Percentiles rank a stretch among this genome's conserved stretches.
Conservation (phyloP, 2,329 filamentous ascomycete species). For the Cladophialophora psammophila region DNA sequence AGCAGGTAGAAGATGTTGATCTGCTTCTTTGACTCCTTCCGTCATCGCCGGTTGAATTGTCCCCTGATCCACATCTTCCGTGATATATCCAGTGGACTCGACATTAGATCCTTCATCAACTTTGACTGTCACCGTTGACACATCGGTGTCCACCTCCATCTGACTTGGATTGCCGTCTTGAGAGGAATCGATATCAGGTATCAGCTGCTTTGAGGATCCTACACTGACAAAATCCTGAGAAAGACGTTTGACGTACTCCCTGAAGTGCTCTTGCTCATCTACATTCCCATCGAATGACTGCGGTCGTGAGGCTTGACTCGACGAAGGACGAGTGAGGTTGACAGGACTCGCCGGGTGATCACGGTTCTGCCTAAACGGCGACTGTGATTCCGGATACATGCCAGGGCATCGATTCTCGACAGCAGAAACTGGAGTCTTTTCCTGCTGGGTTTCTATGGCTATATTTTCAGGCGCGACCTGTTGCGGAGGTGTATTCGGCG, state of each 20-base stretch:
- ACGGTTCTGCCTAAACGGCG: slow-evolving; percentile 28
- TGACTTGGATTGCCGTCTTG: background rate
- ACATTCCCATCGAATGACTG: slow-evolving; percentile 25
- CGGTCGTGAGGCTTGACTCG: slow-evolving; percentile 4
- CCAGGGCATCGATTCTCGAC: slow-evolving; percentile 8
- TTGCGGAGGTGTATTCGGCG: background rate
- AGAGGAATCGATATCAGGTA: background rate
- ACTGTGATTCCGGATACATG: slow-evolving; percentile 26
- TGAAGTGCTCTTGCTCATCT: slow-evolving; percentile 17
- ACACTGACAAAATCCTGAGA: slow-evolving; percentile 6
- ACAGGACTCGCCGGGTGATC: slow-evolving; percentile 6
- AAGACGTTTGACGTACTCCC: slow-evolving; percentile 10
- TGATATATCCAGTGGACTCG: background rate
- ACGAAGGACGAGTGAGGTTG: slow-evolving; percentile 17
- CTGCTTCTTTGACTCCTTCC: background rate
- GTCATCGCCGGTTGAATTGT: background rate
- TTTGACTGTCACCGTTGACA: background rate
- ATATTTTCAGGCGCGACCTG: background rate
- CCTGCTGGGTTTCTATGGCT: slow-evolving; percentile 11
- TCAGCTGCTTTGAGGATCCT: background rate
- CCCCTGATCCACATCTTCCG: background rate
- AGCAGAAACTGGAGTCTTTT: slow-evolving; percentile 9
- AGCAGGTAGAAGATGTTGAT: too few species aligned
- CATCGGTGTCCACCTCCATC: background rate
- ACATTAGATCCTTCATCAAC: background rate